Evolutionary conservation across 345 rosid species (phyloP), one percentile per base, ranked within the genome.

Genomic region (Rhizophora apiculata): DNA sequence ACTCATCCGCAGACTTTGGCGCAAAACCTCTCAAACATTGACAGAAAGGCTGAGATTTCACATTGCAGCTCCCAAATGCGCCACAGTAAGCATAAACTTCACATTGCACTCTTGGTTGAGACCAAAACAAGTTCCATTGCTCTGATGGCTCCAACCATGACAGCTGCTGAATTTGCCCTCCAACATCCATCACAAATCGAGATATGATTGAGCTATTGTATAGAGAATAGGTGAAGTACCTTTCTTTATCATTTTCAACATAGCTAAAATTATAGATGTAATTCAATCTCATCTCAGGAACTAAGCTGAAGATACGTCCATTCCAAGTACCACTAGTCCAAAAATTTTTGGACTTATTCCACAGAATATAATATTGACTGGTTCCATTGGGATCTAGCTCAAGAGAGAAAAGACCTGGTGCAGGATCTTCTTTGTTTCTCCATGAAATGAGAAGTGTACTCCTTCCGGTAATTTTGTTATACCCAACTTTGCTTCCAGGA

Each of bases 181-280:
- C 30, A n/a, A 20, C 26, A 34, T 54, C 68, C 6, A 80, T 18
- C 43, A 13, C 0, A 1, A 43, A 22, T n/a, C 74, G 60, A 27
- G 76, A 61, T n/a, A 66, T 3, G 13, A 57, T 15, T 1, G 72
- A 57, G 0, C 6, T 5, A 67, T 72, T 68, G 36, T 63, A 67
- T 8, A 81, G 27, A 22, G 68, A 68, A 67, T 75, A 81, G n/a
- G 71, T 63, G 66, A 81, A 82, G 64, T 76, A 82, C 43, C 74
- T 76, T 43, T 78, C 82, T 11, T 78, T 75, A 46, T 66, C 69
- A 19, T 72, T 67, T 8, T 29, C 4, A 3, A 21, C 6, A 58
- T 52, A 82, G 59, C 62, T 72, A 61, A 59, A 78, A 21, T 78
- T 76, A 56, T 4, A 72, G 48, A 70, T 13, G 63, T 51, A 60